Conservation (phyloP, 2,329 filamentous ascomycete genomes). For the Kalaharituber pfeilii region DNA sequence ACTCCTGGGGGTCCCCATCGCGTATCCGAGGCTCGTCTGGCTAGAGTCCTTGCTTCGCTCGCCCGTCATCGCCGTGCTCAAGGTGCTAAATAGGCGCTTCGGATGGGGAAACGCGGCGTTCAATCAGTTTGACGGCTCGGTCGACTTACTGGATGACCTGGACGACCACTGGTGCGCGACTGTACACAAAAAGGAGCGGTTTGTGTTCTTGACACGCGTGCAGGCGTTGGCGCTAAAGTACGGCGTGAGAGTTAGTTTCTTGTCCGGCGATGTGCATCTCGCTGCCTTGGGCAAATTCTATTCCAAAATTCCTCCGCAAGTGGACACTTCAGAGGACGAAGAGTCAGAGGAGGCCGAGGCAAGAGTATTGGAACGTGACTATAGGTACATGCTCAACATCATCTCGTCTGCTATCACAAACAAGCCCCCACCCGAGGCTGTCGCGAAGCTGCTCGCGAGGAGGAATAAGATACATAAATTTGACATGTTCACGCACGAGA, state of each 20-base stretch:
- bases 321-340: conserved; percentile 30
- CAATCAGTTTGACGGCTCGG: conserved; percentile 62
- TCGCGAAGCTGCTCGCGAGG: conserved; percentile 83
- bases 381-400: conserved; percentile 91
- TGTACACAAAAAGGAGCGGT: conserved; percentile 78
- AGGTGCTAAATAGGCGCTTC: conserved; percentile 45
- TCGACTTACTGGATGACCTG: conserved; percentile 77
- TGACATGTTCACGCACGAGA: conserved; percentile 65
- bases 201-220: conserved; percentile 52
- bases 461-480: conserved; percentile 62
- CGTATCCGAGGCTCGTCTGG: conserved; percentile 60
- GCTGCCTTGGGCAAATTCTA: conserved; percentile 89
- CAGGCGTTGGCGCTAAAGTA: conserved; percentile 33
- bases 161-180: conserved; percentile 96
- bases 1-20: conserved; percentile 65
- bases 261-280: conserved; percentile 76
- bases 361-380: conserved; percentile 36
- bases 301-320: conserved; percentile 52
- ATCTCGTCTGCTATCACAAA: conserved; percentile 90
- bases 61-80: conserved; percentile 66
- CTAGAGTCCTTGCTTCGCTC: conserved; percentile 64
- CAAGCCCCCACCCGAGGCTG: conserved; percentile 25
- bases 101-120: conserved; percentile 8
- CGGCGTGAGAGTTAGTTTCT: conserved; percentile 10
- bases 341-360: conserved; percentile 55